Evolutionary conservation across 768 basidiomycete species (phyloP), one percentile per base, ranked within the genome.

Genomic region (Mycena sanguinolenta): DNA sequence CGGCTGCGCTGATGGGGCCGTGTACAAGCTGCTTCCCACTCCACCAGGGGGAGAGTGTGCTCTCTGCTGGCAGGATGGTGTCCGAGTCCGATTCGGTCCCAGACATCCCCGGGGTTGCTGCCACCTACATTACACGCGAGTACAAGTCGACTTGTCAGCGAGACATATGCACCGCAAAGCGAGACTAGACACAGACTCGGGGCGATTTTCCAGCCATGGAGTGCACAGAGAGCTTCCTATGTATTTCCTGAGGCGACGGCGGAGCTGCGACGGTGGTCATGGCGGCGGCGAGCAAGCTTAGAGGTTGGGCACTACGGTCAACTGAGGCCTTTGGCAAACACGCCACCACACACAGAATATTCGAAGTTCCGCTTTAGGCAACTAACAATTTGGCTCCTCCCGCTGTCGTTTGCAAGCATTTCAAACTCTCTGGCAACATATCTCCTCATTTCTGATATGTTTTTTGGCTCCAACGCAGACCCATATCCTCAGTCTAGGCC

Each of bases 31-130:
- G 50, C 74, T 36, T 17, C n/a, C 58, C 10, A 42, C 44, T 2
- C 57, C 58, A 78, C 75, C 62, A 27, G 86, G 77, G 6, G 84
- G 79, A 10, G 57, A 82, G 76, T 42, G 85, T 74, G 73, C 25
- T 50, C 4, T 92, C 92, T 38, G 90, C 87, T 0, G 86, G 81
- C 70, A 89, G 75, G 64, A 89, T 83, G 8, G 93, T 92, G 81
- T 95, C 94, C 46, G 93, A 95, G 79, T 95, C 94, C n/a, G 92
- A 94, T 79, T 95, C 94, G 66, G 90, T 93, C 39, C 92, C 92
- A 65, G 93, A 93, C 17, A 91, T 84, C 74, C 65, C 25, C 74
- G 64, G 32, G 27, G 70, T 65, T 66, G 58, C 67, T 66, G 58
- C 67, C 53, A 27, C 23, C 49, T 72, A 21, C 42, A 63, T 34